Conservation (phyloP, 164 flowering plant species). For the Pachysandra terminalis region DNA sequence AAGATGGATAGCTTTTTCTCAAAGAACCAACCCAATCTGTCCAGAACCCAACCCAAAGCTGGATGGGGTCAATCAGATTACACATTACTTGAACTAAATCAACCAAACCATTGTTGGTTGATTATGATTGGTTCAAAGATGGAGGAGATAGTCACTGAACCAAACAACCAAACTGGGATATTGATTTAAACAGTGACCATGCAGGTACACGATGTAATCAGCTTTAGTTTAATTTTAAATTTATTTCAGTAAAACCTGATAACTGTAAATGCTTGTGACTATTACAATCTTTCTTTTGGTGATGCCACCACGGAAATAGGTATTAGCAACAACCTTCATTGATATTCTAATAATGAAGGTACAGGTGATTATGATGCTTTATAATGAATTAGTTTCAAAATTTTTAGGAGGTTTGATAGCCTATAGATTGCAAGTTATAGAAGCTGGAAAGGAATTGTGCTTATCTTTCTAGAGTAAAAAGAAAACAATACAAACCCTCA, state of each 20-base stretch:
- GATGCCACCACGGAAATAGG: not conserved
- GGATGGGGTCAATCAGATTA: no score
- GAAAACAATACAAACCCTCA: not conserved
- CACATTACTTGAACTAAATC: no score
- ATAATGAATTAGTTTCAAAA: not conserved
- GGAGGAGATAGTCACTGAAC: not conserved
- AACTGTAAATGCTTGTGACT: not conserved
- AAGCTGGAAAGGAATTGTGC: not conserved
- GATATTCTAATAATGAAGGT: no score
- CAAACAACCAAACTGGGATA: not conserved
- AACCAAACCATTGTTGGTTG: no score
- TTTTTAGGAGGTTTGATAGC: no score
- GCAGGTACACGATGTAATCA: not conserved
- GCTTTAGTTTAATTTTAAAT: not conserved
- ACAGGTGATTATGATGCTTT: not conserved
- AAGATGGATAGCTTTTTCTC: no score
- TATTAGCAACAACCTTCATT: no score
- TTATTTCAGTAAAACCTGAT: not conserved
- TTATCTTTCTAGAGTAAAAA: not conserved
- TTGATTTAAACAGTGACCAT: not conserved
- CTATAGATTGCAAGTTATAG: not conserved
- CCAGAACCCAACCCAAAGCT: no score
- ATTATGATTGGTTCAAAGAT: no score
- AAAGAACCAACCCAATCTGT: no score
- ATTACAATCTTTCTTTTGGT: not conserved